Conservation (phyloP, 2,329 filamentous ascomycete genomes). For the Aspergillus fumigatus region DNA sequence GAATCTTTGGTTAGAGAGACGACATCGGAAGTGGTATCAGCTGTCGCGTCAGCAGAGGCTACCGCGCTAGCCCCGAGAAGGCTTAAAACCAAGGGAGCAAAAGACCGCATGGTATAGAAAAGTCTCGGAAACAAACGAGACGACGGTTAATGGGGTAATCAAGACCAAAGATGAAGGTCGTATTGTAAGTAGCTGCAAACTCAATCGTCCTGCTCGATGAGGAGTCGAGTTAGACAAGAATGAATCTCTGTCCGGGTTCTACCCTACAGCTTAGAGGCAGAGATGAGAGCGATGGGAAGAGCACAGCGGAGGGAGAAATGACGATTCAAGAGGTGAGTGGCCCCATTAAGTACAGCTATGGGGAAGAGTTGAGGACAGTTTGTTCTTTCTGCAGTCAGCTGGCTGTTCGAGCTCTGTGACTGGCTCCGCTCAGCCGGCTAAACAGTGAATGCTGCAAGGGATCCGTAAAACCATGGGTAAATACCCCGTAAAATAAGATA, state of each 20-base stretch:
- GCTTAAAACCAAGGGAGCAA: constrained; percentile 36
- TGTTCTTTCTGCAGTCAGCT: constrained; percentile 35
- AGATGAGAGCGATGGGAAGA: constrained; percentile 5
- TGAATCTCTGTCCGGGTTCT: neutral
- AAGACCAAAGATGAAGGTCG: neutral
- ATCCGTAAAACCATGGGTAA: constrained; percentile 4
- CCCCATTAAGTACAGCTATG: constrained; percentile 15
- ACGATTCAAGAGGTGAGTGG: constrained; percentile 4
- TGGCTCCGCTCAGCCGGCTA: constrained; percentile 23
- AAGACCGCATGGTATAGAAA: constrained; percentile 33
- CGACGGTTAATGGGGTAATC: constrained; percentile 3
- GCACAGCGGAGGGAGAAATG: constrained; percentile 3
- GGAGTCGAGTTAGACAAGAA: neutral
- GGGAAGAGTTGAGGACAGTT: constrained; percentile 35
- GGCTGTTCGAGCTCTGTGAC: constrained; percentile 20
- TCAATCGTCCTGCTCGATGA: neutral
- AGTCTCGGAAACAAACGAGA: constrained; percentile 1
- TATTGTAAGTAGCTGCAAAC: neutral
- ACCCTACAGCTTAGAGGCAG: constrained; percentile 1
- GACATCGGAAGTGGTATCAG: constrained; percentile 64
- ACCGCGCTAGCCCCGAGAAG: constrained; percentile 36
- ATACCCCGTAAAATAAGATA: neutral
- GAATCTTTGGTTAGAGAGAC: constrained; percentile 76
- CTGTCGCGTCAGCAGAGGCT: constrained; percentile 28
- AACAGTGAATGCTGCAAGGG: constrained; percentile 15